Base-by-base conservation (phyloP, 1,139 yeast species). In the Hansenula sp. region DNA sequence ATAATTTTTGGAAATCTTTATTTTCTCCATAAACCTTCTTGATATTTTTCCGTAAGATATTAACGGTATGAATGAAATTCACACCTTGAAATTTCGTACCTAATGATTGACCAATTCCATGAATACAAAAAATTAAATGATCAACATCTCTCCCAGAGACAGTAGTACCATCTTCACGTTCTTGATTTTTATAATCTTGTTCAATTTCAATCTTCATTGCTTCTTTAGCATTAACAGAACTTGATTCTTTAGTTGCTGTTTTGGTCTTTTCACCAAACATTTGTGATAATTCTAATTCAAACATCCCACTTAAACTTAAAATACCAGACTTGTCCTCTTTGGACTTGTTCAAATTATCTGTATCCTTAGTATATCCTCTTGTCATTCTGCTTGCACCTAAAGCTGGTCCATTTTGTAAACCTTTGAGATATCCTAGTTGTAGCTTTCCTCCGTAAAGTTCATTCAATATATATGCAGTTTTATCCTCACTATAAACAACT, bases 101-200 rank as follows among this genome's bases (percentile, higher is more conserved):
- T 44, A 92, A 68, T 32, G 83, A 79, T 60, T 92, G 98, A 2
- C 97, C 97, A 47, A 92, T 87, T 0, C 98, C 97, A 61, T 92
- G 98, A 35, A 90, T 75, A 49, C 95, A 92, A 16, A 92, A 67
- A 2, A 90, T 76, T 42, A 92, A 64, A 61, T 92, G 97, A 38
- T 87, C 89, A 16, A 89, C 71, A 25, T 77, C 69, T 44, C 95
- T 65, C 31, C 44, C 46, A 6, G 73, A 64, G 19, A 62, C 57
- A 25, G 60, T 53, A 1, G 60, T 50, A 7, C 44, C 38, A 5
- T 38, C 43, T 7, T 52, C 46, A 21, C 6, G 9, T 11, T 69
- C 68, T 31, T 63, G 42, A 2, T 34, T 63, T 25, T 72, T 66
- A 51, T 69, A 78, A 55, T 80, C 88, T 8, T 69, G 60, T 48